Percentiles rank a stretch among this genome's conserved stretches.
phyloP scores from a whole-genome alignment of 441 rosid genomes.

The Gossypium aridum region DNA sequence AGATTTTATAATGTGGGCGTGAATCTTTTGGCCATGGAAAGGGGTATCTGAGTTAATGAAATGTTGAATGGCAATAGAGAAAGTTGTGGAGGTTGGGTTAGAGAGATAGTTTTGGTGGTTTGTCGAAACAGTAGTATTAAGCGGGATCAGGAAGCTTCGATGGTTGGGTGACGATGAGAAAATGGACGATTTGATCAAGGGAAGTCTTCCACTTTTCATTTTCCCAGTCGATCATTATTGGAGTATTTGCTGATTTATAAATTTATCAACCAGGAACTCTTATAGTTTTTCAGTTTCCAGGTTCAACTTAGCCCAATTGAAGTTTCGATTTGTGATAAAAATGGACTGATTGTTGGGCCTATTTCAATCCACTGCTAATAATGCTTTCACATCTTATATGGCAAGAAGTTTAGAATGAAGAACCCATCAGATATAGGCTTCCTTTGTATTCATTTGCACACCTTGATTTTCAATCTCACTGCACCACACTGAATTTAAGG shows the following conservation, averaged over 20 bases:
- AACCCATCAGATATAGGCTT: not conserved
- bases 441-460: too few species aligned
- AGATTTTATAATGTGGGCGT: slow-evolving; percentile 52
- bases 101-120: slow-evolving; percentile 12
- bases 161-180: slow-evolving; percentile 13
- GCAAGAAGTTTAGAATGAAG: not conserved
- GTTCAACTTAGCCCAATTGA: not conserved
- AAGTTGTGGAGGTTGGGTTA: slow-evolving; percentile 20
- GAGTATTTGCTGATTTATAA: not conserved
- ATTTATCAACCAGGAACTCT: not conserved
- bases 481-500: too few species aligned
- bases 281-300: too few species aligned
- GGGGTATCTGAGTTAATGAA: slow-evolving; percentile 60
- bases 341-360: not conserved
- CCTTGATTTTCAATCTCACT: too few species aligned
- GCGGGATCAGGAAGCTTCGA: not conserved
- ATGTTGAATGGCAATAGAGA: slow-evolving; percentile 54
- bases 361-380: not conserved
- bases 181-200: slow-evolving; percentile 6
- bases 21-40: slow-evolving; percentile 52
- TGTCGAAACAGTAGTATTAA: slow-evolving; percentile 12
- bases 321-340: not conserved
- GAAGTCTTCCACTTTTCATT: slow-evolving; percentile 24
- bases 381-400: not conserved
- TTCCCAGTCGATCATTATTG: not conserved